phyloP scores from a whole-genome alignment of 2,329 filamentous ascomycete genomes.

The Pseudogymnoascus sp. region DNA sequence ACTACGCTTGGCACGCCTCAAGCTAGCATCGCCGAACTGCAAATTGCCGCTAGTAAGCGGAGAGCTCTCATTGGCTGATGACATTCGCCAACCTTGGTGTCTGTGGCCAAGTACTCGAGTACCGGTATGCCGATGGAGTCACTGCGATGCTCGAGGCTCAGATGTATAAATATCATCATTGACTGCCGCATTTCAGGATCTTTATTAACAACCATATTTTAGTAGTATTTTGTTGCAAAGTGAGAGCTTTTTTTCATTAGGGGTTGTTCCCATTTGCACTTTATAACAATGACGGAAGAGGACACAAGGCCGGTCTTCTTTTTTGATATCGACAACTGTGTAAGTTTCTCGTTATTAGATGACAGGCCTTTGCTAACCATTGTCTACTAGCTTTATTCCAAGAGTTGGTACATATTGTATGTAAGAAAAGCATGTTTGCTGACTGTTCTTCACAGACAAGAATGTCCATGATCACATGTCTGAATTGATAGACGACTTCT shows the following conservation, averaged over 20 bases:
- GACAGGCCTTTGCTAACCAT: neutral
- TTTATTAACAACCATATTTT: neutral
- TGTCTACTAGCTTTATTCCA: slow-evolving; percentile 61
- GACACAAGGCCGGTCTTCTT: slow-evolving; percentile 47
- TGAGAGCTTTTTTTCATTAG: neutral
- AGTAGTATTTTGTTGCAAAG: neutral
- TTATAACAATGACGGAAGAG: neutral
- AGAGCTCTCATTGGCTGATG: neutral
- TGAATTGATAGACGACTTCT: slow-evolving; percentile 56
- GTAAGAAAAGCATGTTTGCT: neutral
- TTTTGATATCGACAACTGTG: slow-evolving; percentile 98
- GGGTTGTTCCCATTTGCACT: neutral
- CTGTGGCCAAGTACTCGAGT: neutral
- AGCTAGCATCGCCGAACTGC: neutral
- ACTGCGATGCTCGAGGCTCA: neutral
- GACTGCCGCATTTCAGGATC: neutral
- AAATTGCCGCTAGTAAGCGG: slow-evolving; percentile 6
- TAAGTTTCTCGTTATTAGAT: slow-evolving; percentile 31
- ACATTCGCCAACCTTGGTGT: neutral
- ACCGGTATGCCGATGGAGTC: neutral
- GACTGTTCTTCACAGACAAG: slow-evolving; percentile 41
- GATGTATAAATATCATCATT: neutral
- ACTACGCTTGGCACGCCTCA: neutral
- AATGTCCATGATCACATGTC: slow-evolving; percentile 87
- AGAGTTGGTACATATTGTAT: slow-evolving; percentile 46